phyloP scores from a whole-genome alignment of 108 stramenopile species.

The Chaetoceros muelleri region DNA sequence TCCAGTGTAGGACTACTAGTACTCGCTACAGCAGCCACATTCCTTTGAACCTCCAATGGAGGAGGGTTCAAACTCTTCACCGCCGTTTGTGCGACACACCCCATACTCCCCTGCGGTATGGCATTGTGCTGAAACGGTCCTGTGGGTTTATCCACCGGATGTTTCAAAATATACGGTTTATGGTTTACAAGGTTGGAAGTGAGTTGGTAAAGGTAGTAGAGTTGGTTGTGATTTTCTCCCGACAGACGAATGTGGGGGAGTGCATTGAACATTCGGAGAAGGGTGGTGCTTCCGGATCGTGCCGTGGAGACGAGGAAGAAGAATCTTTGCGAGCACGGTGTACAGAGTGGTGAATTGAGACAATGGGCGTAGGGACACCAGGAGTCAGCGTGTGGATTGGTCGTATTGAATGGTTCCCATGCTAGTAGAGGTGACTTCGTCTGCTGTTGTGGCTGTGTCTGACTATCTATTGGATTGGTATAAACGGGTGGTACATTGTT shows the following conservation, averaged over 20 bases:
- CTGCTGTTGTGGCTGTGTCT: too few species aligned
- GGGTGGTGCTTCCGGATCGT: conserved; percentile 24
- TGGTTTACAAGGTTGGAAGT: not conserved
- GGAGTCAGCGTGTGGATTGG: not conserved
- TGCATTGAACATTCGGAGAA: conserved; percentile 21
- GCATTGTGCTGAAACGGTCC: conserved; percentile 1
- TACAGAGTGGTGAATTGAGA: conserved; percentile 6
- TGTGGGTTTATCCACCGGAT: not conserved
- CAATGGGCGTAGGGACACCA: conserved; percentile 1
- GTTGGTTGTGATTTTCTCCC: conserved; percentile 26
- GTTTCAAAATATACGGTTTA: not conserved
- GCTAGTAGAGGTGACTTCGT: too few species aligned
- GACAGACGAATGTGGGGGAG: conserved; percentile 18
- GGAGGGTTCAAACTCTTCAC: conserved; percentile 26
- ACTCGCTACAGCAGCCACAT: too few species aligned
- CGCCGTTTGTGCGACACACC: conserved; percentile 13
- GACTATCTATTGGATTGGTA: too few species aligned
- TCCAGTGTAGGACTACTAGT: not conserved
- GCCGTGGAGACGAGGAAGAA: conserved; percentile 22
- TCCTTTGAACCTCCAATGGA: conserved; percentile 1
- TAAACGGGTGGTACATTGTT: too few species aligned
- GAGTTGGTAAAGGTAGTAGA: conserved; percentile 1
- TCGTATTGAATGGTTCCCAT: not conserved
- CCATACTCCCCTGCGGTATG: conserved; percentile 3
- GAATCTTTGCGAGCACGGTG: conserved; percentile 18